These are phyloP conservation scores for Phoenix roebelenii DNA, from an alignment of 176 grass and related monocot genomes.

Conservation along the genomic window DNA sequence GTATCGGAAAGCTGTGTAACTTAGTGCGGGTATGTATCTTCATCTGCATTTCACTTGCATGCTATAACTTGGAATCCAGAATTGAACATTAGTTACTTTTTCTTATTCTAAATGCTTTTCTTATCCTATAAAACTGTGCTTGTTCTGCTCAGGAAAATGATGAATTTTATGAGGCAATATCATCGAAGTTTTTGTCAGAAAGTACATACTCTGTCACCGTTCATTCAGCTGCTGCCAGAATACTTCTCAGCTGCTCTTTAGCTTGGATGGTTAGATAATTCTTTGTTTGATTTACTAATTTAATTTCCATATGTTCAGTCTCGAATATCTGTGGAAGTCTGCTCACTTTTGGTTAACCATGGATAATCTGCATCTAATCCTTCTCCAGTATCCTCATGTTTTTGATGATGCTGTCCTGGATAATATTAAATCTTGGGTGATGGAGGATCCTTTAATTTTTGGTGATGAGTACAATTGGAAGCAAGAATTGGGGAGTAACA, in stretches of 20 bases:
- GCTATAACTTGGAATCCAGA: too few species aligned
- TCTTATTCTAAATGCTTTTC: not conserved
- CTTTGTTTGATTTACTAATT: not conserved
- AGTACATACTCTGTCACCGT: conserved; percentile 38
- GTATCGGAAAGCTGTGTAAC: conserved; percentile 68
- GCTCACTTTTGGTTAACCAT: not conserved
- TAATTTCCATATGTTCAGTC: not conserved
- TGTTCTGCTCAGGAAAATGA: conserved; percentile 61
- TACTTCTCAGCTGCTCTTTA: conserved; percentile 70
- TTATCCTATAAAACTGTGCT: not conserved
- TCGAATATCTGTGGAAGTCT: too few species aligned
- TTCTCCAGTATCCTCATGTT: conserved; percentile 58
- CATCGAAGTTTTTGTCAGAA: conserved; percentile 68
- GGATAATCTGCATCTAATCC: too few species aligned
- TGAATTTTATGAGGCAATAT: conserved; percentile 75
- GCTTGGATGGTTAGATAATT: conserved; percentile 56
- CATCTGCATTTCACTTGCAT: not conserved
- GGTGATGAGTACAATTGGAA: conserved; percentile 48
- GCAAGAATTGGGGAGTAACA: conserved; percentile 43
- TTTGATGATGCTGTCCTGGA: conserved; percentile 69
- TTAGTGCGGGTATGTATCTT: conserved; percentile 43
- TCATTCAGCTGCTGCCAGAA: conserved; percentile 56
- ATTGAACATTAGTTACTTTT: not conserved
- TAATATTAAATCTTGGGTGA: conserved; percentile 80
- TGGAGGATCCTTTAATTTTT: conserved; percentile 31